phyloP scores from a whole-genome alignment of 441 rosid genomes.

The Gossypium trilobum region DNA sequence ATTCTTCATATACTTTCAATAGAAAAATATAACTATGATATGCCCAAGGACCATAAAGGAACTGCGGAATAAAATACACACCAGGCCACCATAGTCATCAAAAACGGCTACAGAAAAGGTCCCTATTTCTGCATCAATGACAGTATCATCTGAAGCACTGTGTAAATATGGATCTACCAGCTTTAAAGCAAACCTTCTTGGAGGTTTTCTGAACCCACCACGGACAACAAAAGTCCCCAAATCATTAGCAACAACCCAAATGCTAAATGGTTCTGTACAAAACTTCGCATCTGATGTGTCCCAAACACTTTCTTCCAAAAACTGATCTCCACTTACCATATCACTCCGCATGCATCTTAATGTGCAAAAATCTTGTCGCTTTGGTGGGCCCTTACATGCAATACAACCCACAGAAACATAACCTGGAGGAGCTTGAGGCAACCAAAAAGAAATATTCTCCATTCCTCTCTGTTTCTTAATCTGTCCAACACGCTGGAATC shows the following conservation, averaged over 20 bases:
- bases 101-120: constrained; percentile 83
- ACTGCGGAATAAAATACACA: constrained; percentile 24
- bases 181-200: constrained; percentile 82
- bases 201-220: constrained; percentile 77
- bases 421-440: constrained; percentile 93
- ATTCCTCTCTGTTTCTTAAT: constrained; percentile 77
- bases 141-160: constrained; percentile 60
- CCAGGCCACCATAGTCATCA: constrained; percentile 98
- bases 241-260: constrained; percentile 73
- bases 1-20: background rate
- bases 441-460: constrained; percentile 79
- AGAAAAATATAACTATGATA: background rate
- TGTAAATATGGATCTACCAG: constrained; percentile 53
- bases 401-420: constrained; percentile 85
- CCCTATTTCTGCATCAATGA: constrained; percentile 63
- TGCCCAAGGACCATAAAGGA: constrained; percentile 3
- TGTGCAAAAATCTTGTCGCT: constrained; percentile 46
- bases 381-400: constrained; percentile 71
- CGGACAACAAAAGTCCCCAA: constrained; percentile 78
- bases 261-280: constrained; percentile 60
- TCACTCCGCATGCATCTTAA: constrained; percentile 79
- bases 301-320: constrained; percentile 85
- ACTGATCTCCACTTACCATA: constrained; percentile 78
- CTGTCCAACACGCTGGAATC: constrained; percentile 71
- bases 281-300: constrained; percentile 65